Percentiles rank a stretch among this genome's conserved stretches.
Evolutionary conservation across 2,329 filamentous ascomycete genomes (phyloP).

Genomic region (Xylariaceae sp.): DNA sequence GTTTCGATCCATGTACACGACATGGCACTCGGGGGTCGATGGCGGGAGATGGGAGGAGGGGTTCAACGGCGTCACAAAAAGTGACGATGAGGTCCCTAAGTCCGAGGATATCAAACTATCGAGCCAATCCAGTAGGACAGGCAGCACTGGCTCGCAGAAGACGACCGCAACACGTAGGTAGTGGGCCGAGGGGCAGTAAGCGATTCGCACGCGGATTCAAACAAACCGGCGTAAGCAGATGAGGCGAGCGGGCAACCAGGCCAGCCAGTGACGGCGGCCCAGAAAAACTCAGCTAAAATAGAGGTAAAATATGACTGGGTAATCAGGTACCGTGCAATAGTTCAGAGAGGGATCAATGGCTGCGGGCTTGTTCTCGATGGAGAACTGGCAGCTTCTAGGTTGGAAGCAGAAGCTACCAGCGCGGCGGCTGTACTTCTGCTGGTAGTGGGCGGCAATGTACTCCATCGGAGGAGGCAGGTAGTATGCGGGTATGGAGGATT

Average conservation of each 20-base stretch:
- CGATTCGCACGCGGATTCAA: slow-evolving; percentile 38
- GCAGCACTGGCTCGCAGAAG: slow-evolving; percentile 28
- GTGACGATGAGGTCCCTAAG: slow-evolving; percentile 33
- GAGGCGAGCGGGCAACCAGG: slow-evolving; percentile 36
- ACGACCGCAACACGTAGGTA: slow-evolving; percentile 26
- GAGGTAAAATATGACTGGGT: slow-evolving; percentile 30
- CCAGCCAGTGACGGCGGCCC: slow-evolving; percentile 26
- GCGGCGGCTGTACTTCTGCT: slow-evolving; percentile 21
- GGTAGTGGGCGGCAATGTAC: slow-evolving; percentile 24
- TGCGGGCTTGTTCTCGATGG: slow-evolving; percentile 7
- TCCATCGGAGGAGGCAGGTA: slow-evolving; percentile 27
- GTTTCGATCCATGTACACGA: slow-evolving; percentile 41
- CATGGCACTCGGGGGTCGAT: slow-evolving; percentile 37
- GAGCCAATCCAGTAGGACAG: slow-evolving; percentile 35
- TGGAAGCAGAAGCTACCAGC: slow-evolving; percentile 8
- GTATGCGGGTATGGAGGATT: slow-evolving; percentile 18
- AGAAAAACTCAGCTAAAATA: slow-evolving; percentile 33
- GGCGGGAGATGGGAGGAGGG: slow-evolving; percentile 31
- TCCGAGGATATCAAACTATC: slow-evolving; percentile 25
- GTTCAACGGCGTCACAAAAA: slow-evolving; percentile 24
- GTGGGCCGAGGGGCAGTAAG: slow-evolving; percentile 36
- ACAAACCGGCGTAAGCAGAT: slow-evolving; percentile 35
- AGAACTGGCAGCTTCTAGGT: background rate
- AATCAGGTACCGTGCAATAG: slow-evolving; percentile 24
- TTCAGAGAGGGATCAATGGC: slow-evolving; percentile 16